Evolutionary conservation across 257 asterid genomes (phyloP).

Genomic region (Parsonsia alboflavescens): DNA sequence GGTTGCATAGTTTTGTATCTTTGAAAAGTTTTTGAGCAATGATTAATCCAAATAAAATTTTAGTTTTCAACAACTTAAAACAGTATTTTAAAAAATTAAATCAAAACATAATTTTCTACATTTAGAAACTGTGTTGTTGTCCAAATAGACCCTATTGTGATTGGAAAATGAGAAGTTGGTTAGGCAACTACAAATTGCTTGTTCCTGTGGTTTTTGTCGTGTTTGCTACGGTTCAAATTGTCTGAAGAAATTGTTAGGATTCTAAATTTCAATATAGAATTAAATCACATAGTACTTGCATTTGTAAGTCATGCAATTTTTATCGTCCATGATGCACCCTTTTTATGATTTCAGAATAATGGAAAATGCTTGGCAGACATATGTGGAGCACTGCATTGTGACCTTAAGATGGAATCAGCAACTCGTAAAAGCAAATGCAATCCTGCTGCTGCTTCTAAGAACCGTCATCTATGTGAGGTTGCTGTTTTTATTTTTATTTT

Average conservation of each 20-base stretch:
- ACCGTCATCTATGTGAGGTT: slow-evolving; percentile 89
- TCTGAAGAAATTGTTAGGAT: background rate
- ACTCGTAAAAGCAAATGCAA: slow-evolving; percentile 75
- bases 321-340: slow-evolving; percentile 9
- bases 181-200: background rate
- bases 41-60: too few relatives aligned
- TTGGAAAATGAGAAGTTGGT: background rate
- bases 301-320: background rate
- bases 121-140: too few relatives aligned
- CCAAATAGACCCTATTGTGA: background rate
- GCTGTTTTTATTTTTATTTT: slow-evolving; percentile 4
- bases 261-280: background rate
- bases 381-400: slow-evolving; percentile 95
- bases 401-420: slow-evolving; percentile 43
- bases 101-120: too few relatives aligned
- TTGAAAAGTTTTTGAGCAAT: too few relatives aligned
- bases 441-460: slow-evolving; percentile 84
- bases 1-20: too few relatives aligned
- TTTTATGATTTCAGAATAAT: slow-evolving; percentile 46
- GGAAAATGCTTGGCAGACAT: slow-evolving; percentile 91
- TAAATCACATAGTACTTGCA: background rate
- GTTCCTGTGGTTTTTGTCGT: background rate
- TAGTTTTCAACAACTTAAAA: too few relatives aligned
- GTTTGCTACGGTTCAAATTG: too few relatives aligned
- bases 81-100: too few relatives aligned